Evolutionary conservation across 768 basidiomycete genomes (phyloP).

Genomic region (Dacryopinax spathularia): DNA sequence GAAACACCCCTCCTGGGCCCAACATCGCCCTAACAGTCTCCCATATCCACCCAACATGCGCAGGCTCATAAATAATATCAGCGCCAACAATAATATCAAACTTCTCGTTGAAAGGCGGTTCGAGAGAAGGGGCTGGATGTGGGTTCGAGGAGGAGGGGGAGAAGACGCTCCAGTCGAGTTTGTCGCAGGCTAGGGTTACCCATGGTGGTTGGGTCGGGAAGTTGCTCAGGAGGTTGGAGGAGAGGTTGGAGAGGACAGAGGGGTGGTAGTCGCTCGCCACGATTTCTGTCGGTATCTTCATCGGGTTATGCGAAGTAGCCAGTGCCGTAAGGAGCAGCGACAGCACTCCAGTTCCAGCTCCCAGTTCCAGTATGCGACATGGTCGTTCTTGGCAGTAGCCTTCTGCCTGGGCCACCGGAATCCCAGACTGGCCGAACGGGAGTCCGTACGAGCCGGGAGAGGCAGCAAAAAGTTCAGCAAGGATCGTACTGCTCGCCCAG

Average conservation of each 20-base stretch:
- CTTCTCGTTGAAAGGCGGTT: constrained; percentile 24
- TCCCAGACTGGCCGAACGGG: constrained; percentile 15
- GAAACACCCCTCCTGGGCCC: constrained; percentile 38
- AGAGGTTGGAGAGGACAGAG: constrained; percentile 55
- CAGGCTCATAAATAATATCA: constrained; percentile 61
- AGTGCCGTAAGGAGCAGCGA: constrained; percentile 51
- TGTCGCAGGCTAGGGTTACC: constrained; percentile 22
- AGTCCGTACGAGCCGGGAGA: constrained; percentile 29
- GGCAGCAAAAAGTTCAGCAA: constrained; percentile 48
- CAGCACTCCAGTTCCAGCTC: constrained; percentile 73
- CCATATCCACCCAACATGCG: constrained; percentile 57
- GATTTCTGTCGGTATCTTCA: constrained; percentile 23
- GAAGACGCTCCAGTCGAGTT: constrained; percentile 49
- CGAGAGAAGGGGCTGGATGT: constrained; percentile 21
- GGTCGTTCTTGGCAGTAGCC: constrained; percentile 5
- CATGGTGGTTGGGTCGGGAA: constrained; percentile 17
- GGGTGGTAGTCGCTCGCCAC: constrained; percentile 69
- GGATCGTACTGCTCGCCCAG: constrained; percentile 65
- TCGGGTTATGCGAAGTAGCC: constrained; percentile 5
- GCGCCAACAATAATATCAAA: constrained; percentile 67
- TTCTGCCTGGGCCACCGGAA: constrained; percentile 3
- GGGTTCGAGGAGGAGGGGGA: not conserved
- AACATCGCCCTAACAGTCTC: constrained; percentile 43
- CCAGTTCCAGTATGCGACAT: constrained; percentile 57
- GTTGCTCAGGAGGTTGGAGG: constrained; percentile 45